A percentile compares a stretch with the other conserved stretches of the same genome.
These are phyloP conservation scores for Hirsutella rhossiliensis DNA, from an alignment of 2,329 filamentous ascomycete genomes.

Conservation along the genomic window DNA sequence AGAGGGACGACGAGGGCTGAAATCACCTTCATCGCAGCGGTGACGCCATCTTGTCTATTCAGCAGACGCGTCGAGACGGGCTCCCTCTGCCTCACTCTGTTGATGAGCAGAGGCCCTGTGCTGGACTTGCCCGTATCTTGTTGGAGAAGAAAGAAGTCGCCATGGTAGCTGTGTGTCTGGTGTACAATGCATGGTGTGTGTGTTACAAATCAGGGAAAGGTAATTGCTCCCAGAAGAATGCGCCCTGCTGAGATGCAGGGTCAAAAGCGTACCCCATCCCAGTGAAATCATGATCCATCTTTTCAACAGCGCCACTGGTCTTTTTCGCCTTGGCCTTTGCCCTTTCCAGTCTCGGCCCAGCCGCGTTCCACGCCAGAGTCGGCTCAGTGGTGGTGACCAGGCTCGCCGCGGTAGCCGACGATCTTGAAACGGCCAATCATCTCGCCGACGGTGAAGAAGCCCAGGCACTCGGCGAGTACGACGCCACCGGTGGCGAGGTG, in stretches of 20 bases:
- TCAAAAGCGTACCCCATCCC: too few species aligned
- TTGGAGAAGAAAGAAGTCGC: neutral
- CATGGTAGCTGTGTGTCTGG: neutral
- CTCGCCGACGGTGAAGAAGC: constrained; percentile 97
- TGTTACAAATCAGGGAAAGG: neutral
- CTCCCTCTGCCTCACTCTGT: too few species aligned
- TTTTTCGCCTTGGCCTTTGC: too few species aligned
- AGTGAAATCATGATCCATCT: too few species aligned
- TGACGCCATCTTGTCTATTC: too few species aligned
- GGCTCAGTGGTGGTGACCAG: constrained; percentile 46
- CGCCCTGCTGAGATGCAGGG: neutral
- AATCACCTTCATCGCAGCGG: too few species aligned
- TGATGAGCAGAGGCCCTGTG: too few species aligned
- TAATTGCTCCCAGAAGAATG: neutral
- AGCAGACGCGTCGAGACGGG: too few species aligned
- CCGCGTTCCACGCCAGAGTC: too few species aligned
- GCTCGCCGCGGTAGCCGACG: constrained; percentile 75
- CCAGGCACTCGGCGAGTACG: constrained; percentile 72
- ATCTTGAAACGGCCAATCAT: constrained; percentile 95
- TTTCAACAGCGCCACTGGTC: too few species aligned
- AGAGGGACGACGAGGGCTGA: too few species aligned
- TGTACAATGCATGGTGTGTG: neutral
- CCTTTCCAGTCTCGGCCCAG: neutral
- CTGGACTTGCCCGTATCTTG: neutral
- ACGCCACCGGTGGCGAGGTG: constrained; percentile 67